Conservation (phyloP, 73 alveolate species). For the Vitrella brassicaformis region DNA sequence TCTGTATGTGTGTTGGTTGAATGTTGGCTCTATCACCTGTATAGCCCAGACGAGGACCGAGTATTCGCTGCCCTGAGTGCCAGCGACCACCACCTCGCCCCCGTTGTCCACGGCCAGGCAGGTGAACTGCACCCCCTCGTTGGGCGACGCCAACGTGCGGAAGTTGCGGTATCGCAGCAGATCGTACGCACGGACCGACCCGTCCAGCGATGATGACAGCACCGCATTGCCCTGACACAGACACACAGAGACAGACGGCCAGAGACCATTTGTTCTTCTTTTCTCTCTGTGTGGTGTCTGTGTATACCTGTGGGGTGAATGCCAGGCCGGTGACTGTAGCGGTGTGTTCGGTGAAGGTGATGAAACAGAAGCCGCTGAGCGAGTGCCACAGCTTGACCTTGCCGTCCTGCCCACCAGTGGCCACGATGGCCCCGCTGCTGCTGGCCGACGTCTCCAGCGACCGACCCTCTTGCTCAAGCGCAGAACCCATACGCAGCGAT, state of each 20-base stretch:
- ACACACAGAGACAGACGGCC: not conserved
- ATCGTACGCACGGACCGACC: slow-evolving; percentile 89
- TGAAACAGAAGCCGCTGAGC: slow-evolving; percentile 58
- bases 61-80: slow-evolving; percentile 1
- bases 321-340: slow-evolving; percentile 62
- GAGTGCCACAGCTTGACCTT: slow-evolving; percentile 70
- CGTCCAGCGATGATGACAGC: slow-evolving; percentile 67
- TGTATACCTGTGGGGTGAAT: slow-evolving; percentile 46
- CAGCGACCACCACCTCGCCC: slow-evolving; percentile 63
- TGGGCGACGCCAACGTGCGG: slow-evolving; percentile 42
- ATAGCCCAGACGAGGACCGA: slow-evolving; percentile 63
- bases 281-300: not conserved
- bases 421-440: slow-evolving; percentile 51
- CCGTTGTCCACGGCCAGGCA: slow-evolving; percentile 63
- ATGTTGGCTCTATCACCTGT: too few relatives aligned
- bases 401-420: slow-evolving; percentile 85
- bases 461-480: too few relatives aligned
- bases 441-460: too few relatives aligned
- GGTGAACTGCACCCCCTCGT: slow-evolving; percentile 62
- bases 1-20: too few relatives aligned
- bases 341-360: slow-evolving; percentile 70
- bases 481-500: too few relatives aligned
- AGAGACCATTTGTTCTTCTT: not conserved
- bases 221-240: slow-evolving; percentile 43
- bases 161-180: slow-evolving; percentile 32